phyloP scores from a whole-genome alignment of 2,329 filamentous ascomycete genomes.

The Colletotrichum sp. region DNA sequence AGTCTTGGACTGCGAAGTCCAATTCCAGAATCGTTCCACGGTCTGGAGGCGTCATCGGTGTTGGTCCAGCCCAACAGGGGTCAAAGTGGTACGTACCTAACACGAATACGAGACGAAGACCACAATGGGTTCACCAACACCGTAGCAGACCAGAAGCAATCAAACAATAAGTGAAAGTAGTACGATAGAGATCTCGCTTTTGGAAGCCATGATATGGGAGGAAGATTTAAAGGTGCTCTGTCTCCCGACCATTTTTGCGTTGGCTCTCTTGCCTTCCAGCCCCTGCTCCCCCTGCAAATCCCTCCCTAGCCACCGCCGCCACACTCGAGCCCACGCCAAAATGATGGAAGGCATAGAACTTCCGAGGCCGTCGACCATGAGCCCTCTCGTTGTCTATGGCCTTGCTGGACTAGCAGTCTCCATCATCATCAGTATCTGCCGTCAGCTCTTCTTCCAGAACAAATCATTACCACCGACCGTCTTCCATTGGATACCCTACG shows the following conservation, averaged over 20 bases:
- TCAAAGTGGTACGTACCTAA: neutral
- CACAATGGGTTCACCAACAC: neutral
- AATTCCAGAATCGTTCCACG: neutral
- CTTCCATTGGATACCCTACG: constrained; percentile 80
- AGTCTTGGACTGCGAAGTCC: neutral
- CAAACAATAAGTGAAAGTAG: neutral
- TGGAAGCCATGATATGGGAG: neutral
- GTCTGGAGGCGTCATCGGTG: neutral
- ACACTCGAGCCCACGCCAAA: neutral
- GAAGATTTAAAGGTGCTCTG: neutral
- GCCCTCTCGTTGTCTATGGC: neutral
- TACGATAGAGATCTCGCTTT: neutral
- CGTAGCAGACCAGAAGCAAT: neutral
- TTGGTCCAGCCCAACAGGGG: neutral
- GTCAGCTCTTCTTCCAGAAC: constrained; percentile 75
- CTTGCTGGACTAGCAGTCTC: constrained; percentile 26
- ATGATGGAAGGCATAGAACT: neutral
- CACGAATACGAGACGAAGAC: neutral
- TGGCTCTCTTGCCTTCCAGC: neutral
- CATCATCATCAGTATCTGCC: constrained; percentile 80
- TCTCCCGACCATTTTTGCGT: neutral
- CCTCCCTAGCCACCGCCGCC: neutral
- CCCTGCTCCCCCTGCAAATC: neutral
- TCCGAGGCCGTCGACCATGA: neutral
- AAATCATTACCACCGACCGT: constrained; percentile 82